Evolutionary conservation across 352 stramenopile genomes (phyloP).

Genomic region (Aphanomyces astaci): DNA sequence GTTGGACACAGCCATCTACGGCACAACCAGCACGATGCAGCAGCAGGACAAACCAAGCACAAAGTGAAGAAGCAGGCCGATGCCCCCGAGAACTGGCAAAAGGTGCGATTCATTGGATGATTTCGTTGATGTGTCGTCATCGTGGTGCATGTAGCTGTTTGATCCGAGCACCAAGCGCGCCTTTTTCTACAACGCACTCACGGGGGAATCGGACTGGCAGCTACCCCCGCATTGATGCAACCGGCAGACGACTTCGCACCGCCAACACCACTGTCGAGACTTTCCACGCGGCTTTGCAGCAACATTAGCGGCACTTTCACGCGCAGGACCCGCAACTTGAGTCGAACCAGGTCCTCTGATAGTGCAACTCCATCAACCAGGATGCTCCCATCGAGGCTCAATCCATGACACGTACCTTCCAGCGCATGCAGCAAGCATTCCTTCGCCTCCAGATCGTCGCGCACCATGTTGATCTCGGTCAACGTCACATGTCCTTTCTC

Average conservation of each 20-base stretch:
- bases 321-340: constrained; percentile 18
- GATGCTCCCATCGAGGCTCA: not conserved
- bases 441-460: not conserved
- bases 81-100: constrained; percentile 4
- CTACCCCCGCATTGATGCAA: not conserved
- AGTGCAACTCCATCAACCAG: not conserved
- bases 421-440: not conserved
- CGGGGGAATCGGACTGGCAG: constrained; percentile 17
- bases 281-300: constrained; percentile 2
- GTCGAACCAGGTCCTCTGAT: constrained; percentile 4
- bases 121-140: not conserved
- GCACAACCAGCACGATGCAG: not conserved
- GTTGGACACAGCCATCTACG: not conserved
- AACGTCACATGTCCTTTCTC: not conserved
- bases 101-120: not conserved
- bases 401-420: constrained; percentile 12
- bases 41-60: not conserved
- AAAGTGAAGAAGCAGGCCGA: not conserved
- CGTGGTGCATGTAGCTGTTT: not conserved
- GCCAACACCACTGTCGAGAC: not conserved
- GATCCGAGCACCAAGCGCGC: constrained; percentile 1
- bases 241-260: not conserved
- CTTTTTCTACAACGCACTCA: constrained; percentile 21
- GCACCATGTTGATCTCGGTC: not conserved
- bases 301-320: not conserved